A percentile compares a stretch with the other conserved stretches of the same genome.
phyloP scores from a whole-genome alignment of 257 asterid genomes.

The Nicotiana attenuata region DNA sequence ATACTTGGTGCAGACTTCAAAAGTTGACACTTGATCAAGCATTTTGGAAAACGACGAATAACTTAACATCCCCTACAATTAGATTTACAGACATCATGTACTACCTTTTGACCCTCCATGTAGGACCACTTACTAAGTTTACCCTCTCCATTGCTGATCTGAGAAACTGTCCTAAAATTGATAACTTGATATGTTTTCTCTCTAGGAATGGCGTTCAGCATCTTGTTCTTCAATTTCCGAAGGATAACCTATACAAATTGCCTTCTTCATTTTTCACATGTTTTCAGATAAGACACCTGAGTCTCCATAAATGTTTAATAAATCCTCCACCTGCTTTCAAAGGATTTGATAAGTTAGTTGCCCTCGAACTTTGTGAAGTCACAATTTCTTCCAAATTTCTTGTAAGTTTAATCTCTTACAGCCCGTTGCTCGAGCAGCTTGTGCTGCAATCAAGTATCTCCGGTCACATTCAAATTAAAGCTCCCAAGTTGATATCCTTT shows the following conservation, averaged over 20 bases:
- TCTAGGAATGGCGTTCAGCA: slow-evolving; percentile 10
- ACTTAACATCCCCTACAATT: too few relatives aligned
- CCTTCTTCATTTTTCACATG: slow-evolving; percentile 17
- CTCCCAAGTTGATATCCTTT: slow-evolving; percentile 12
- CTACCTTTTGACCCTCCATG: slow-evolving; percentile 12
- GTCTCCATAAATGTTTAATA: background rate
- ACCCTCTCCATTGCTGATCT: slow-evolving; percentile 6
- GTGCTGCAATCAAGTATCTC: background rate
- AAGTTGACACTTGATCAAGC: too few relatives aligned
- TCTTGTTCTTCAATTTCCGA: background rate
- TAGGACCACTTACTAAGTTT: slow-evolving; percentile 12
- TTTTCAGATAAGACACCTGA: background rate
- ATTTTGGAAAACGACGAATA: too few relatives aligned
- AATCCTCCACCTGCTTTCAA: slow-evolving; percentile 3
- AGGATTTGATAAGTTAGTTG: slow-evolving; percentile 10
- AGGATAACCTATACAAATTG: background rate
- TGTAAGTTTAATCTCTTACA: slow-evolving; percentile 4
- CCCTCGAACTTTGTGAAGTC: background rate
- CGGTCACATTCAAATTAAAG: background rate
- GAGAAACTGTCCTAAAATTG: slow-evolving; percentile 8
- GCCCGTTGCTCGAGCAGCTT: slow-evolving; percentile 11
- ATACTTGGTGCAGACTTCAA: too few relatives aligned
- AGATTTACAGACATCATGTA: background rate
- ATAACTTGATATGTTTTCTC: slow-evolving; percentile 4
- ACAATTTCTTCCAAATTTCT: background rate